phyloP scores from a whole-genome alignment of 2,329 filamentous ascomycete genomes.

The Lecanicillium sp. region DNA sequence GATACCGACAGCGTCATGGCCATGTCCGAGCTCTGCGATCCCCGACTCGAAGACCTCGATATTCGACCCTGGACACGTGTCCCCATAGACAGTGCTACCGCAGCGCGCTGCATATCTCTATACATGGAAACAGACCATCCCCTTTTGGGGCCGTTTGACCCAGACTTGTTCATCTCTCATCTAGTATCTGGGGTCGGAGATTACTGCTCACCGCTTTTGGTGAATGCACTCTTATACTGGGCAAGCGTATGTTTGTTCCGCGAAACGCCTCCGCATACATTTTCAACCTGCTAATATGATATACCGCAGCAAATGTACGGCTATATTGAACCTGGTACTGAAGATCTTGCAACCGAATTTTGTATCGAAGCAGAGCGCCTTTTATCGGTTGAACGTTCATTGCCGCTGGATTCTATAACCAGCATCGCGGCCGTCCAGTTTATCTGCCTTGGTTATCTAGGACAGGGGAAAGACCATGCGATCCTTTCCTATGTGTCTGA shows the following conservation, averaged over 20 bases:
- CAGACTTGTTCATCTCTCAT: slow-evolving; percentile 24
- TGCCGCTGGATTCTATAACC: slow-evolving; percentile 13
- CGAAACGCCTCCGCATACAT: no score
- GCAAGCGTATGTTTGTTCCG: slow-evolving; percentile 21
- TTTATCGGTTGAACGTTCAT: slow-evolving; percentile 14
- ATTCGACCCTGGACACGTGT: slow-evolving; percentile 28
- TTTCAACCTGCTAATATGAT: background rate
- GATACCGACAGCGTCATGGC: no score
- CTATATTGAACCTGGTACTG: slow-evolving; percentile 17
- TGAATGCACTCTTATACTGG: slow-evolving; percentile 26
- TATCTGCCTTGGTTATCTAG: slow-evolving; percentile 24
- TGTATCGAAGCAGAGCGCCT: slow-evolving; percentile 18
- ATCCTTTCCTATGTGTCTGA: slow-evolving; percentile 21
- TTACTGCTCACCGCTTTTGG: slow-evolving; percentile 26
- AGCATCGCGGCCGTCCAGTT: slow-evolving; percentile 24
- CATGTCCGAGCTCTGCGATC: slow-evolving; percentile 15
- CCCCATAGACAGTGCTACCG: slow-evolving; percentile 18
- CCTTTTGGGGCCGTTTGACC: slow-evolving; percentile 26
- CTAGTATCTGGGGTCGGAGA: slow-evolving; percentile 15
- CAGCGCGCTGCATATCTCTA: slow-evolving; percentile 24
- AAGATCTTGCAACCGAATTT: slow-evolving; percentile 14
- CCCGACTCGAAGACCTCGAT: slow-evolving; percentile 18
- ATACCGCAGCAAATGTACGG: slow-evolving; percentile 26
- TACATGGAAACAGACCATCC: slow-evolving; percentile 31
- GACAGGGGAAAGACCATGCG: slow-evolving; percentile 25